phyloP scores from a whole-genome alignment of 2,329 filamentous ascomycete genomes.

The Penicillium oxalicum region DNA sequence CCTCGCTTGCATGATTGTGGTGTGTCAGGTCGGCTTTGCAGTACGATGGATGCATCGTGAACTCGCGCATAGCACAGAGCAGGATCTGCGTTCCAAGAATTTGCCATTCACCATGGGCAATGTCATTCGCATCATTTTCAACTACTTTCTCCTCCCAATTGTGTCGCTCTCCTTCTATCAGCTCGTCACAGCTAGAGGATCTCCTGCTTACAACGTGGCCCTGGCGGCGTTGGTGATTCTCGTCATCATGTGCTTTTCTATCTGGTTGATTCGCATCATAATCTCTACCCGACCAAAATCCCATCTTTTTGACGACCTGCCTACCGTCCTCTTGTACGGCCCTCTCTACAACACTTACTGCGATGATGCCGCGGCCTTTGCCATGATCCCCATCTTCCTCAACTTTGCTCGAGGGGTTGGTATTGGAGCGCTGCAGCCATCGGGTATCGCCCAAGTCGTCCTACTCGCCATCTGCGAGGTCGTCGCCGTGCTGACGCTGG shows the following conservation, averaged over 20 bases:
- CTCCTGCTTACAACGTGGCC: conserved; percentile 64
- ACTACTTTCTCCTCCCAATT: conserved; percentile 84
- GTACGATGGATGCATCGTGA: conserved; percentile 69
- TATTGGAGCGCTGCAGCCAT: conserved; percentile 86
- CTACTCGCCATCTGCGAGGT: conserved; percentile 92
- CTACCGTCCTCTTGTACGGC: conserved; percentile 82
- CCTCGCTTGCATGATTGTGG: conserved; percentile 58
- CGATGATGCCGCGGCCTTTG: conserved; percentile 85
- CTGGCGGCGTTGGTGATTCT: conserved; percentile 70
- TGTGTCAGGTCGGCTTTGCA: conserved; percentile 72
- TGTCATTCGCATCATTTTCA: conserved; percentile 79
- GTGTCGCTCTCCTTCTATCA: conserved; percentile 87
- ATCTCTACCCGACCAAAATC: conserved; percentile 73
- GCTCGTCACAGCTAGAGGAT: conserved; percentile 65
- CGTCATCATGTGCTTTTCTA: conserved; percentile 64
- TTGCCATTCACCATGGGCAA: conserved; percentile 78
- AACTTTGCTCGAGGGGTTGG: conserved; percentile 82
- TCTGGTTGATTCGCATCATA: conserved; percentile 77
- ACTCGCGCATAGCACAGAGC: conserved; percentile 66
- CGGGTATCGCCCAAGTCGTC: conserved; percentile 87
- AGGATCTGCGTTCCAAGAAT: conserved; percentile 87
- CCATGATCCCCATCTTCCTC: conserved; percentile 76
- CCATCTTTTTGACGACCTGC: conserved; percentile 86
- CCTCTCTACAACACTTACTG: conserved; percentile 97
- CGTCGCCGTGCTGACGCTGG: conserved; percentile 76